phyloP scores from a whole-genome alignment of 495 filamentous ascomycete species.

The Trypethelium eluteriae region DNA sequence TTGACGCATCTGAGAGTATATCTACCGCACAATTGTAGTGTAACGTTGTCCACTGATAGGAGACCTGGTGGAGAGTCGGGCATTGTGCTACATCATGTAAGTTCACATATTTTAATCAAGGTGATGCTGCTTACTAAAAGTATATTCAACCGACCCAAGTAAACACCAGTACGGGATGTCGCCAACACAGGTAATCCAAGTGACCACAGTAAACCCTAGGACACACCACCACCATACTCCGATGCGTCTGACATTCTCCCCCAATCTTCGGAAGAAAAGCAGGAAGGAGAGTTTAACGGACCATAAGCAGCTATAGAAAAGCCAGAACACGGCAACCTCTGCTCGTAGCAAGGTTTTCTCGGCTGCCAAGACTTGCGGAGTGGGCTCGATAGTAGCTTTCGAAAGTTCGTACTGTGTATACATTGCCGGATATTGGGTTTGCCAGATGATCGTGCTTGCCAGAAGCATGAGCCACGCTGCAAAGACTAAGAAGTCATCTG shows the following conservation, averaged over 20 bases:
- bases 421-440: not conserved
- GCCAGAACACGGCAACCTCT: not conserved
- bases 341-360: not conserved
- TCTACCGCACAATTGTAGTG: conserved; percentile 27
- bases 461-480: conserved; percentile 13
- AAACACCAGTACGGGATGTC: not conserved
- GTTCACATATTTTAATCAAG: not conserved
- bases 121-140: not conserved
- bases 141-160: not conserved
- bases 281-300: conserved; percentile 30
- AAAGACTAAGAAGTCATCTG: conserved; percentile 12
- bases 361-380: too few relatives aligned
- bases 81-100: not conserved
- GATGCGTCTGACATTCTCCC: conserved; percentile 14
- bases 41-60: conserved; percentile 20
- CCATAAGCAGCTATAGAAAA: conserved; percentile 29
- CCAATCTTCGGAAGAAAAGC: conserved; percentile 31
- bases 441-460: not conserved
- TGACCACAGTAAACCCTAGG: not conserved
- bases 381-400: not conserved
- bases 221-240: not conserved
- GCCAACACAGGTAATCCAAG: not conserved
- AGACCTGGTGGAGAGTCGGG: not conserved
- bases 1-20: conserved; percentile 30
- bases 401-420: not conserved